Evolutionary conservation across 306 rosid species (phyloP), one percentile per base, ranked within the genome.

Genomic region (Prinsepia uniflora): DNA sequence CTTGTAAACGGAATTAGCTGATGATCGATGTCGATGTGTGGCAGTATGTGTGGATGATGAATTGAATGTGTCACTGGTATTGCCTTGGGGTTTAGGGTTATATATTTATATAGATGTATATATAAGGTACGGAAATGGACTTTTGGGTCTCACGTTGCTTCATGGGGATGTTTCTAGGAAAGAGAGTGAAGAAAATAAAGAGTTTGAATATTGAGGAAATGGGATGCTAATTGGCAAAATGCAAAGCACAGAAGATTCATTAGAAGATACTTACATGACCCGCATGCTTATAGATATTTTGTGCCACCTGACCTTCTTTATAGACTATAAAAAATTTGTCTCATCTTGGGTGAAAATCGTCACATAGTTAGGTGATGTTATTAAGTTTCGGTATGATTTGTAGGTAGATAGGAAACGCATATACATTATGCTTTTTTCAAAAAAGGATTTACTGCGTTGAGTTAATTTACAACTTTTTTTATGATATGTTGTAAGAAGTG

Each of bases 161-260:
- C 55, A 24, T 14, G 74, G 64, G 48, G 5, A 39, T 36, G 53
- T 15, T 70, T 56, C 74, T 7, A 43, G 44, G 74, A 70, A 70
- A 43, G 42, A 56, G 74, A 24, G 14, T 5, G 50, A 55, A 57
- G n/a, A n/a, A 48, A 14, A 18, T 56, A 22, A 8, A n/a, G 46
- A 6, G 63, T 58, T 58, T 58, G 63, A 58, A n/a, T n/a, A n/a
- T 58, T 30, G 42, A 58, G 22, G 63, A 58, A 52, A 8, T 0
- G 47, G 61, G 40, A 30, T 30, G 36, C 36, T 30, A 67, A 34
- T 12, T 69, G 20, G 52, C 42, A 58, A 19, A 22, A 56, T 56
- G 61, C 19, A 59, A 7, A 34, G 43, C 6, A n/a, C 42, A 13
- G 42, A 69, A 55, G 64, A 54, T 40, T 70, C 74, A 2, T 4